Percentiles rank a stretch among this genome's conserved stretches.
Evolutionary conservation across 2,329 filamentous ascomycete genomes (phyloP).

Genomic region (Chalaropsis ovoidea): DNA sequence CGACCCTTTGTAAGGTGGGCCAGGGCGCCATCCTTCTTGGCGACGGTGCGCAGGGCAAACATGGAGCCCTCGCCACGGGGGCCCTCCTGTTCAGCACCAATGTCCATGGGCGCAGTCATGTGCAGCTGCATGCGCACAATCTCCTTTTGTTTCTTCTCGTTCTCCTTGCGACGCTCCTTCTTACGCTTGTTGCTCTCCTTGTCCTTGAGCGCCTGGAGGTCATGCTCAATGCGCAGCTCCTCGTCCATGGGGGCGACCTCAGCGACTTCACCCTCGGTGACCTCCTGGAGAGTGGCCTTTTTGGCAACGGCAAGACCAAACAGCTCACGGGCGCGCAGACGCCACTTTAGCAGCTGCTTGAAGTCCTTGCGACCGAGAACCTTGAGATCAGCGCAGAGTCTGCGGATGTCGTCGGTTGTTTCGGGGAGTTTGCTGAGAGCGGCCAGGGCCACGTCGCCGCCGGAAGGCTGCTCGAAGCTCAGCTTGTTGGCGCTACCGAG

Average conservation of each 20-base stretch:
- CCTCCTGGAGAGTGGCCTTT: constrained; percentile 45
- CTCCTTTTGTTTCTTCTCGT: constrained; percentile 88
- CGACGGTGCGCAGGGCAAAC: constrained; percentile 73
- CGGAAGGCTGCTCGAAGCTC: constrained; percentile 67
- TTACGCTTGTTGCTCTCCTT: constrained; percentile 67
- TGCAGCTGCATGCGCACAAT: constrained; percentile 95
- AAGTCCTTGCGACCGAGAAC: constrained; percentile 92
- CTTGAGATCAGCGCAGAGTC: constrained; percentile 73
- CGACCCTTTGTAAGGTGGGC: constrained; percentile 56
- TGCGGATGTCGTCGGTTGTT: constrained; percentile 70
- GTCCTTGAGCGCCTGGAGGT: constrained; percentile 72
- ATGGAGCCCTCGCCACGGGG: constrained; percentile 71
- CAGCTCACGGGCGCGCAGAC: constrained; percentile 76
- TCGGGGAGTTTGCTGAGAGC: constrained; percentile 78
- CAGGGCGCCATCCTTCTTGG: constrained; percentile 58
- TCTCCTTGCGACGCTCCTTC: constrained; percentile 74
- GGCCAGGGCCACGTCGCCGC: constrained; percentile 75
- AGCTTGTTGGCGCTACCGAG: constrained; percentile 77
- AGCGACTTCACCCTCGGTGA: constrained; percentile 57
- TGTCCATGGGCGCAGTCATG: constrained; percentile 92
- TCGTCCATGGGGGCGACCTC: constrained; percentile 88
- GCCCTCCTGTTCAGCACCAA: constrained; percentile 79
- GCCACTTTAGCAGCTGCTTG: constrained; percentile 79
- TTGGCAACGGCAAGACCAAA: constrained; percentile 72
- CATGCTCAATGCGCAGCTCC: constrained; percentile 79